These are phyloP conservation scores for Fusarium sp. DNA, from an alignment of 2,329 filamentous ascomycete genomes.

Conservation along the genomic window DNA sequence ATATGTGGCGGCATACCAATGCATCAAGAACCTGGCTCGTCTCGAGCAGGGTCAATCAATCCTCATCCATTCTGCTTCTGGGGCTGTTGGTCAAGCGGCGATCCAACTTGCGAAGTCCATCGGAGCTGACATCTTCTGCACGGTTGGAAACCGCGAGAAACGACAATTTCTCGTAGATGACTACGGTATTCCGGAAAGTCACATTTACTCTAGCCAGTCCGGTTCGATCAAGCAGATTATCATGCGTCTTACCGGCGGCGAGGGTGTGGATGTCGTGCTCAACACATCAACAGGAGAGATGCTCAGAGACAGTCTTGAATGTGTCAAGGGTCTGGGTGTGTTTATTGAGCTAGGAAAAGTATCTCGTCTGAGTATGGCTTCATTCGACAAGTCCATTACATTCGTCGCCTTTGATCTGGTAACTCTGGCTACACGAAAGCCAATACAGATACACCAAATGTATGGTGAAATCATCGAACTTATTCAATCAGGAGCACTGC, in stretches of 20 bases:
- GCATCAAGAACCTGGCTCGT: not conserved
- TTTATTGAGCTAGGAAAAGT: slow-evolving; percentile 7
- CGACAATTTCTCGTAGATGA: not conserved
- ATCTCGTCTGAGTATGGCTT: not conserved
- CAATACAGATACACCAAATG: not conserved
- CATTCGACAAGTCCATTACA: slow-evolving; percentile 9
- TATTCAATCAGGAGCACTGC: not conserved
- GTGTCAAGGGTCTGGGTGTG: not conserved
- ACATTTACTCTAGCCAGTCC: not conserved
- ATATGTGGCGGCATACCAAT: slow-evolving; percentile 7
- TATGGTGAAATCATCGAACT: not conserved
- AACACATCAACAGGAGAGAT: slow-evolving; percentile 6
- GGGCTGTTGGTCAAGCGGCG: slow-evolving; percentile 11
- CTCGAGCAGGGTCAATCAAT: not conserved
- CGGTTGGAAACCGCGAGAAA: slow-evolving; percentile 2
- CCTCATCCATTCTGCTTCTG: slow-evolving; percentile 11
- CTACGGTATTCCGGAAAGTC: not conserved
- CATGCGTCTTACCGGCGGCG: not conserved
- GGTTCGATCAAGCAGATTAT: not conserved
- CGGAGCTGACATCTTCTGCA: slow-evolving; percentile 6
- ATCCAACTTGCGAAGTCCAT: not conserved
- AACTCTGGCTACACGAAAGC: not conserved
- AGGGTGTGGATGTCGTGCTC: slow-evolving; percentile 7
- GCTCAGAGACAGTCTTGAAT: slow-evolving; percentile 12
- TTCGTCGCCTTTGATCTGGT: slow-evolving; percentile 8